Base-by-base conservation (phyloP, 768 basidiomycete genomes). In the Auriscalpium microsporum region DNA sequence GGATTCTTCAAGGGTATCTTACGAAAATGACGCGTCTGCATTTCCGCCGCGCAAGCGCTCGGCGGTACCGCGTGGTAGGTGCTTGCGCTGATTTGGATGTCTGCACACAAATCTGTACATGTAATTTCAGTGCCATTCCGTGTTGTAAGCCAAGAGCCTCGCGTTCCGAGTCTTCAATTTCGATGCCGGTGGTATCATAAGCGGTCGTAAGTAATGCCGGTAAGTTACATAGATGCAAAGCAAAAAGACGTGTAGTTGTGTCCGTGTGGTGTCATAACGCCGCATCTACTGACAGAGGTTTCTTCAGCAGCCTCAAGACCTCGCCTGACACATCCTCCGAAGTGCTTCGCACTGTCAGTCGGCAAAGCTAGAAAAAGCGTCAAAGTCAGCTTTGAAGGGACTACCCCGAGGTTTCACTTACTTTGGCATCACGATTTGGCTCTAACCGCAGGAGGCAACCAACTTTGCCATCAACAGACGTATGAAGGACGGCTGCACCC, bases 341-440 rank as follows among this genome's bases (percentile, higher is more conserved):
- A 3, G 96, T 98, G 65, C 93, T 95, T 65, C 96, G 81, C 45
- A 97, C 80, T 7, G 96, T 99, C 57, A 97, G 66, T 37, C 96
- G 87, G 71, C 93, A 97, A 36, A 97, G 75, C 90, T 95, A 13
- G 14, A 46, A 49, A 37, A 42, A 33, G 10, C 1, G 38, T 48
- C n/a, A 44, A 19, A n/a, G 10, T 38, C 28, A 48, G 42, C 46
- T 37, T 14, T 28, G 17, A 13, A 40, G 11, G 2, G 23, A 8
- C 9, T 44, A 17, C 55, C n/a, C 28, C 54, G 37, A 56, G 11
- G 8, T 45, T 19, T 6, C 58, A 56, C 78, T 50, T 65, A 92
- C 93, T 80, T 96, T 95, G 28, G 95, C 96, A 57, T 96, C 94
- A 52, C 83, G 80, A 72, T 97, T 99, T 2, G 96, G 96, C 69